These are phyloP conservation scores for Leucosporidium scottii DNA, from an alignment of 768 basidiomycete species.

Conservation along the genomic window DNA sequence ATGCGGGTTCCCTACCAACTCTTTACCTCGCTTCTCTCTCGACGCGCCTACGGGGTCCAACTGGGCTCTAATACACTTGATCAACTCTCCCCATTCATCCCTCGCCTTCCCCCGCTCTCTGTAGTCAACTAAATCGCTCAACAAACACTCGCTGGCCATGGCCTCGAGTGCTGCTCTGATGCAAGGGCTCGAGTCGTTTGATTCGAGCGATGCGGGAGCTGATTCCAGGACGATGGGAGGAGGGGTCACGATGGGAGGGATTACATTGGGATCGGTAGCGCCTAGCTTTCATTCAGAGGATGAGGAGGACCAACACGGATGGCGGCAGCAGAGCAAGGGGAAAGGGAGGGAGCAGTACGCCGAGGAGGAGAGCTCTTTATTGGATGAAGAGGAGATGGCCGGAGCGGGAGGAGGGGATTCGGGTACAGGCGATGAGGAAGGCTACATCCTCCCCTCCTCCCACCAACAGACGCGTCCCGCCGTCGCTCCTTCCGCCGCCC, in stretches of 20 bases:
- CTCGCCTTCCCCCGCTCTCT: background rate
- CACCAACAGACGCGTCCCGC: too few relatives aligned
- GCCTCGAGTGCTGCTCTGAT: background rate
- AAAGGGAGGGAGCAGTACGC: background rate
- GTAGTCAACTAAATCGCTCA: background rate
- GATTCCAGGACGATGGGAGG: background rate
- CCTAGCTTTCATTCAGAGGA: slow-evolving; percentile 1
- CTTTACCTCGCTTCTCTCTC: too few relatives aligned
- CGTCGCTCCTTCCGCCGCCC: too few relatives aligned
- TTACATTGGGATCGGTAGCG: background rate
- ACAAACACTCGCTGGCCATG: slow-evolving; percentile 1
- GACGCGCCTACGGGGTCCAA: too few relatives aligned
- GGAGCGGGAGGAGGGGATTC: background rate
- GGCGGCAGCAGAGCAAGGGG: background rate
- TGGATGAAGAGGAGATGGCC: background rate
- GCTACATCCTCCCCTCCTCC: background rate
- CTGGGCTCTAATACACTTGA: too few relatives aligned
- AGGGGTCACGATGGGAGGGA: background rate
- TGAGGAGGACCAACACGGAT: background rate
- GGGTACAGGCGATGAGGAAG: background rate
- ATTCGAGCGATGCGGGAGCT: background rate
- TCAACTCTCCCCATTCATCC: background rate
- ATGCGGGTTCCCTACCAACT: too few relatives aligned
- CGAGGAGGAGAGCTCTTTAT: background rate
- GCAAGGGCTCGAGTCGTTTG: background rate